Evolutionary conservation across 495 filamentous ascomycete genomes (phyloP).

Genomic region (Clavariopsis aquatica): DNA sequence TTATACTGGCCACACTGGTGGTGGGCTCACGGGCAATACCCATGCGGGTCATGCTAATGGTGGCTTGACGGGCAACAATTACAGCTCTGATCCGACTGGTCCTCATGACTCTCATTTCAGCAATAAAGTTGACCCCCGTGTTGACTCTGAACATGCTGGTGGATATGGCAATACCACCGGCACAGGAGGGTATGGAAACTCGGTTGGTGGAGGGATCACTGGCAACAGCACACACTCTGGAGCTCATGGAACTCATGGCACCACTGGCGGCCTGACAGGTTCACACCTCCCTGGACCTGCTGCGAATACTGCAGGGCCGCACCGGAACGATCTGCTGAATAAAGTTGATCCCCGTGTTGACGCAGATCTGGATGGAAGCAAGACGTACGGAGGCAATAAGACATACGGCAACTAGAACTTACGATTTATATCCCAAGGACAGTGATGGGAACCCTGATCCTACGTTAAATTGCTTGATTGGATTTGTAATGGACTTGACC

Average conservation of each 20-base stretch:
- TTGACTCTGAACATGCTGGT: slow-evolving; percentile 50
- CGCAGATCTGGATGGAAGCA: slow-evolving; percentile 45
- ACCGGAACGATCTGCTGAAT: slow-evolving; percentile 52
- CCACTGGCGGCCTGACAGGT: not conserved
- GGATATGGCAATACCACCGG: slow-evolving; percentile 37
- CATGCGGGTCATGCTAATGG: slow-evolving; percentile 4
- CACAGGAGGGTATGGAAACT: slow-evolving; percentile 1
- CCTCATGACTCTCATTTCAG: slow-evolving; percentile 3
- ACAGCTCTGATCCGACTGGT: slow-evolving; percentile 8
- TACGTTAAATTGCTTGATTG: too few relatives aligned
- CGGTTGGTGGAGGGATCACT: not conserved
- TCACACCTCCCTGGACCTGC: slow-evolving; percentile 36
- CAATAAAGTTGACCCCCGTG: slow-evolving; percentile 54
- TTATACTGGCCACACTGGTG: not conserved
- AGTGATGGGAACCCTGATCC: not conserved
- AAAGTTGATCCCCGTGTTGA: slow-evolving; percentile 54
- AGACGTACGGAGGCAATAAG: slow-evolving; percentile 37
- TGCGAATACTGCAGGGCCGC: slow-evolving; percentile 51
- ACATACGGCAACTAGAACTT: slow-evolving; percentile 21
- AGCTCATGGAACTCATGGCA: slow-evolving; percentile 2
- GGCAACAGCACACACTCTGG: slow-evolving; percentile 13
- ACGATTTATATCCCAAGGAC: not conserved
- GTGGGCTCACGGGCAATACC: not conserved
- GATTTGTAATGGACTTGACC: too few relatives aligned
- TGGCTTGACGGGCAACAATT: slow-evolving; percentile 8